A percentile compares a stretch with the other conserved stretches of the same genome.
phyloP scores from a whole-genome alignment of 1,139 yeast genomes.

The Protomyces gravidus region DNA sequence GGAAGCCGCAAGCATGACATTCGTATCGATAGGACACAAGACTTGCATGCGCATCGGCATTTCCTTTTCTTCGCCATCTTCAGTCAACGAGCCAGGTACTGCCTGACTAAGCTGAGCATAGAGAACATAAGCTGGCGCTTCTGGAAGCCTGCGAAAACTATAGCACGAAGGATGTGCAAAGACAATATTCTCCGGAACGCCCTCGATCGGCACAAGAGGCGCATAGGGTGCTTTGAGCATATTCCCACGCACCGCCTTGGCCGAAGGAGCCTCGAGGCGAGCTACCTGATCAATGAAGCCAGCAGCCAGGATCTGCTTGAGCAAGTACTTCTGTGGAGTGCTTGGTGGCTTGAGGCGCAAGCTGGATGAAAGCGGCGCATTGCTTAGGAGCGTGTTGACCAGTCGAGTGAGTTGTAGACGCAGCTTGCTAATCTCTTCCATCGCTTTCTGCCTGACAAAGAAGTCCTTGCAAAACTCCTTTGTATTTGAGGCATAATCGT shows the following conservation, averaged over 20 bases:
- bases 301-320: constrained; percentile 87
- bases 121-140: constrained; percentile 27
- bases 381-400: constrained; percentile 51
- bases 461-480: constrained; percentile 52
- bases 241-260: constrained; percentile 37
- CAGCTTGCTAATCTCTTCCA: constrained; percentile 81
- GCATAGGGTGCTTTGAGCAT: constrained; percentile 23
- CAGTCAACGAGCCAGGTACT: not conserved
- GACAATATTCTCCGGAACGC: constrained; percentile 22
- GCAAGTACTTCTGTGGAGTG: constrained; percentile 62
- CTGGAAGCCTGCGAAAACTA: constrained; percentile 18
- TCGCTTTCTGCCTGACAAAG: constrained; percentile 56
- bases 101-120: constrained; percentile 13
- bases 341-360: constrained; percentile 69
- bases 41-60: constrained; percentile 14
- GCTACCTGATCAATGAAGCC: constrained; percentile 93
- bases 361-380: constrained; percentile 50
- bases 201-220: constrained; percentile 21
- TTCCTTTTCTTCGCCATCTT: constrained; percentile 1
- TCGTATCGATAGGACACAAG: constrained; percentile 19
- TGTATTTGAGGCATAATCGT: constrained; percentile 54
- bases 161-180: constrained; percentile 27
- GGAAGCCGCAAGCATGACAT: constrained; percentile 19
- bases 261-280: constrained; percentile 68
- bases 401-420: constrained; percentile 73